These are phyloP conservation scores for Sugiyamaella qingdaonensis DNA, from an alignment of 805 yeast species.

Conservation along the genomic window DNA sequence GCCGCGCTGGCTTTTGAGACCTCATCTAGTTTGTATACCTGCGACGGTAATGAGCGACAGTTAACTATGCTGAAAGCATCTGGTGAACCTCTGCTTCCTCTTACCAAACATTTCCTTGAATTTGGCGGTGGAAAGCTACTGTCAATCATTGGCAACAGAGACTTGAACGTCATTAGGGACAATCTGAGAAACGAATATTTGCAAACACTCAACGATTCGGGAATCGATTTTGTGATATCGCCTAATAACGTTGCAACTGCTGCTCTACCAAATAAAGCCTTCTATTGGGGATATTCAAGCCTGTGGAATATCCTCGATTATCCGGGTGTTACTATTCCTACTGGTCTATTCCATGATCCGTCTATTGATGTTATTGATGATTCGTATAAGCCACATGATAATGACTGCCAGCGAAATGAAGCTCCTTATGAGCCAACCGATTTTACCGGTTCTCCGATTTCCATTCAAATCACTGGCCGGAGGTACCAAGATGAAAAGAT, in stretches of 20 bases:
- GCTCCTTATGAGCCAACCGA: conserved; percentile 46
- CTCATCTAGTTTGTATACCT: neutral
- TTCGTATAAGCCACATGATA: neutral
- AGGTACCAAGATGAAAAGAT: conserved; percentile 60
- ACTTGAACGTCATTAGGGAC: conserved; percentile 34
- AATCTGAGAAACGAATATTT: conserved; percentile 26
- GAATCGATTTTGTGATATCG: conserved; percentile 37
- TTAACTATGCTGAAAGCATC: neutral
- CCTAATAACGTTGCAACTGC: conserved; percentile 23
- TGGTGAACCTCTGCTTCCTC: conserved; percentile 9
- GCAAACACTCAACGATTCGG: conserved; percentile 34
- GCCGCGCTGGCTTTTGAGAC: neutral
- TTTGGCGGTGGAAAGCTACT: neutral
- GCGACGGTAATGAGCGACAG: neutral
- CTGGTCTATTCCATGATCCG: conserved; percentile 8
- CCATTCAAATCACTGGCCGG: conserved; percentile 61
- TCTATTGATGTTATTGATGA: conserved; percentile 1
- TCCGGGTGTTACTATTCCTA: conserved; percentile 14
- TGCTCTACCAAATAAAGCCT: conserved; percentile 33
- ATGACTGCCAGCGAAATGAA: conserved; percentile 28
- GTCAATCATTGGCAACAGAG: conserved; percentile 1
- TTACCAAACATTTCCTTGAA: conserved; percentile 1
- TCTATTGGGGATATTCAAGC: conserved; percentile 13
- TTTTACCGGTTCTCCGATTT: conserved; percentile 57
- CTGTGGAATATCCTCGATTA: conserved; percentile 16